These are phyloP conservation scores for Neurospora sp. DNA, from an alignment of 495 filamentous ascomycete genomes.

Conservation along the genomic window DNA sequence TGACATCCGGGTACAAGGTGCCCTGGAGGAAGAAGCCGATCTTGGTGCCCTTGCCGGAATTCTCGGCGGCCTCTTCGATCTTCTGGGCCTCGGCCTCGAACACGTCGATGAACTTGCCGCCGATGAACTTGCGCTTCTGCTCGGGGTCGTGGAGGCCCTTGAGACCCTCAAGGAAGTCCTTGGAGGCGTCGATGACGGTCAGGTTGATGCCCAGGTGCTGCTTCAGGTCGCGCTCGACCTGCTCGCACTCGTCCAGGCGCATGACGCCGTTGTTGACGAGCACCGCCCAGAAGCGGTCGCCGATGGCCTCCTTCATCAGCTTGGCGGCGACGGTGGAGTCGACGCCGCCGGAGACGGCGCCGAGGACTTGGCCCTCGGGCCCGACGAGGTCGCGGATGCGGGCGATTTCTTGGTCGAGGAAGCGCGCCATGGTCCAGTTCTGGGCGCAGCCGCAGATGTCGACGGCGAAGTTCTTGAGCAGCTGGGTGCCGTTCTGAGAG, in stretches of 20 bases:
- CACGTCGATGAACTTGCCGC: slow-evolving; percentile 61
- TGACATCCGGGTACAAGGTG: slow-evolving; percentile 50
- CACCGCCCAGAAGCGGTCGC: slow-evolving; percentile 80
- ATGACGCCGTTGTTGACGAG: slow-evolving; percentile 80
- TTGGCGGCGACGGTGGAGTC: slow-evolving; percentile 85
- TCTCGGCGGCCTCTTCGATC: slow-evolving; percentile 58
- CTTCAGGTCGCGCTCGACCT: slow-evolving; percentile 65
- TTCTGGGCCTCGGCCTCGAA: slow-evolving; percentile 73
- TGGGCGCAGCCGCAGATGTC: slow-evolving; percentile 62
- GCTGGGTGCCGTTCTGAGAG: slow-evolving; percentile 48
- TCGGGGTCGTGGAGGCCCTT: slow-evolving; percentile 76
- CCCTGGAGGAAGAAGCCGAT: slow-evolving; percentile 18
- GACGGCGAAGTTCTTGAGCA: slow-evolving; percentile 74
- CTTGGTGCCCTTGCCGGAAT: slow-evolving; percentile 36
- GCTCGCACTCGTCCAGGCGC: slow-evolving; percentile 72
- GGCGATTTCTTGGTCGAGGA: slow-evolving; percentile 66
- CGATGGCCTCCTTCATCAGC: slow-evolving; percentile 60
- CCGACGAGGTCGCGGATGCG: slow-evolving; percentile 73
- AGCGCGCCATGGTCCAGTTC: slow-evolving; percentile 76
- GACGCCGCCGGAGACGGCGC: slow-evolving; percentile 82
- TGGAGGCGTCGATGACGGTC: slow-evolving; percentile 71
- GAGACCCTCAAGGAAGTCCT: slow-evolving; percentile 63
- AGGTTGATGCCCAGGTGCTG: slow-evolving; percentile 81
- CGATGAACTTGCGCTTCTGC: slow-evolving; percentile 90
- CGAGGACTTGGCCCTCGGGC: slow-evolving; percentile 68